Evolutionary conservation across 768 basidiomycete species (phyloP), one percentile per base, ranked within the genome.

Genomic region (Obba rivulosa): DNA sequence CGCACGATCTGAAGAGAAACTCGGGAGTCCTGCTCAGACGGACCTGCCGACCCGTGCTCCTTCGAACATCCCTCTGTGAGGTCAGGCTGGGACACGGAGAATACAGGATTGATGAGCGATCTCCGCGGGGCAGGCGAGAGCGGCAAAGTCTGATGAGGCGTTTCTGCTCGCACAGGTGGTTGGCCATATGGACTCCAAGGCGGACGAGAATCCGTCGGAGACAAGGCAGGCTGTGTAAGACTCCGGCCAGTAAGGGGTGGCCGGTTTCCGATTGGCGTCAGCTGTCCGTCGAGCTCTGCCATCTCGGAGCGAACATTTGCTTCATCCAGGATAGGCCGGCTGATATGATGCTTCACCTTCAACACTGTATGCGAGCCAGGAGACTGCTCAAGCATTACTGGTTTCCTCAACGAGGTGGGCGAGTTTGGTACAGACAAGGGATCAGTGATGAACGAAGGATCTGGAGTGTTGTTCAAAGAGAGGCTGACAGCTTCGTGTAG

Each of bases 401-500:
- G 13, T 13, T 31, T 13, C 28, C 28, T 31, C 13, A 13, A 13
- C 5, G 28, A 31, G 13, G 28, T 31, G 22, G 45, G 45, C 18
- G 31, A 34, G 18, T 22, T 41, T 14, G 46, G 28, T 10, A 38
- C 39, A 3, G 38, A 10, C 14, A 41, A 25, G 5, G 36, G 13
- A 41, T 48, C 46, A 13, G 46, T 48, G 3, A 77, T 74, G 55
- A 75, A 77, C 18, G 76, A 78, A 17, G 55, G 49, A 38, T 62
- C 74, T 0, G 76, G 71, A 0, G 78, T 73, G 46, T 74, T 78
- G 51, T 78, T 80, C 34, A 89, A 68, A 3, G 87, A 89, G 63
- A 83, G 83, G 45, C 83, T 80, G 17, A 92, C 87, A 31, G 87
- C 90, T 63, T 89, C 79, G 18, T 80, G 80, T 46, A 92, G 70